Percentiles rank a stretch among this genome's conserved stretches.
Evolutionary conservation across 805 yeast species (phyloP).

Genomic region (Pichia deserticola): DNA sequence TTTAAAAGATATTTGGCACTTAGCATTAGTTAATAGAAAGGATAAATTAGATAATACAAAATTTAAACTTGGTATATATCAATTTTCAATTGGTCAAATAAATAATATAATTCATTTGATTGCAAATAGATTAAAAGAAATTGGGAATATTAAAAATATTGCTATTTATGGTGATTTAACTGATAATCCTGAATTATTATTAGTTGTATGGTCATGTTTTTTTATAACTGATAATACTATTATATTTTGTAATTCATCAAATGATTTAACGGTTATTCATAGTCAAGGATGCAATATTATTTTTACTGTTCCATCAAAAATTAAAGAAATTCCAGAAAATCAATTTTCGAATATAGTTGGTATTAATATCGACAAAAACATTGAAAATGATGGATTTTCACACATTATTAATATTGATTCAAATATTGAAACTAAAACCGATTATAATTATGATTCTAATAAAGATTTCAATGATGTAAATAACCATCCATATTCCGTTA

Average conservation of each 20-base stretch:
- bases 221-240: constrained; percentile 32
- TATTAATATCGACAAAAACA: neutral
- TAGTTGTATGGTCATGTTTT: constrained; percentile 22
- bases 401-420: neutral
- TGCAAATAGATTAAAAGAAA: constrained; percentile 11
- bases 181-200: constrained; percentile 14
- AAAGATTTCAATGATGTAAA: constrained; percentile 20
- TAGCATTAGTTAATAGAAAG: constrained; percentile 29
- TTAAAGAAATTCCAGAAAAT: neutral
- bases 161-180: constrained; percentile 19
- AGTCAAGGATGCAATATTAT: neutral
- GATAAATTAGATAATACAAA: neutral
- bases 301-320: neutral
- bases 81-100: constrained; percentile 10
- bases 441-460: constrained; percentile 14
- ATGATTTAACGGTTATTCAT: neutral
- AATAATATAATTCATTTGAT: constrained; percentile 29
- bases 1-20: constrained; percentile 65
- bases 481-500: constrained; percentile 23
- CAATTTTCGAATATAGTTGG: neutral
- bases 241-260: constrained; percentile 25
- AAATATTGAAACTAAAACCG: neutral
- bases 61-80: constrained; percentile 1
- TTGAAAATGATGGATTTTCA: neutral
- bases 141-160: constrained; percentile 17